Evolutionary conservation across 2,329 filamentous ascomycete species (phyloP).

Genomic region (Calonectria multiphialidica): DNA sequence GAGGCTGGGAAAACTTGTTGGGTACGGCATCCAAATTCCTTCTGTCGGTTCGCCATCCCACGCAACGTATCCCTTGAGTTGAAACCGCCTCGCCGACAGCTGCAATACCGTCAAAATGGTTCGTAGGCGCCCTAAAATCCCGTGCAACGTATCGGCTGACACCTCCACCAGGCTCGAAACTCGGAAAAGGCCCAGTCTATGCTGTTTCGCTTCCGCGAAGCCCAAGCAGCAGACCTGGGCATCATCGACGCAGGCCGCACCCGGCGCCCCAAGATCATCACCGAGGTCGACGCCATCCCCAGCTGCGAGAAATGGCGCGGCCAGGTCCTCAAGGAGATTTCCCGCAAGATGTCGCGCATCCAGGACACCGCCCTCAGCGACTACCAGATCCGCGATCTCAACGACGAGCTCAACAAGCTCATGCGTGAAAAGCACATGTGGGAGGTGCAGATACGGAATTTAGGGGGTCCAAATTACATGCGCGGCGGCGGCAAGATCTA

Average conservation of each 20-base stretch:
- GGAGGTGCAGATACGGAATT: conserved; percentile 95
- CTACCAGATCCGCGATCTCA: conserved; percentile 97
- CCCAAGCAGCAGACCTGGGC: conserved; percentile 94
- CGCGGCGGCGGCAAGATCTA: conserved; percentile 77
- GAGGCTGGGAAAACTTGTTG: conserved; percentile 46
- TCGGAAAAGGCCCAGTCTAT: conserved; percentile 99
- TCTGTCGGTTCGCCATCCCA: conserved; percentile 22
- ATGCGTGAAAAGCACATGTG: conserved; percentile 99
- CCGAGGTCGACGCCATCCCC: conserved; percentile 85
- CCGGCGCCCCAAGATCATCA: conserved; percentile 91
- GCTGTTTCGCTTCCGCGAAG: conserved; percentile 99
- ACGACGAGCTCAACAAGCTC: conserved; percentile 99
- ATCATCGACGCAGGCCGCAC: conserved; percentile 94
- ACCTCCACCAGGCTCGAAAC: conserved; percentile 83
- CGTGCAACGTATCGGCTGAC: conserved; percentile 11
- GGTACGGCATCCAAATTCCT: conserved; percentile 30
- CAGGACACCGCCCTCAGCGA: conserved; percentile 93
- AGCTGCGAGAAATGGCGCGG: conserved; percentile 98
- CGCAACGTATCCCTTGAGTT: conserved; percentile 12
- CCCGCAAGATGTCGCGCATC: conserved; percentile 95
- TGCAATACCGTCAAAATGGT: conserved; percentile 45
- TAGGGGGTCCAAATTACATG: conserved; percentile 99
- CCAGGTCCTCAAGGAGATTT: conserved; percentile 96
- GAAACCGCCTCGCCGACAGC: conserved; percentile 14
- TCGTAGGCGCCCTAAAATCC: background rate